These are phyloP conservation scores for Sesbania bispinosa DNA, from an alignment of 306 rosid species.

Conservation along the genomic window DNA sequence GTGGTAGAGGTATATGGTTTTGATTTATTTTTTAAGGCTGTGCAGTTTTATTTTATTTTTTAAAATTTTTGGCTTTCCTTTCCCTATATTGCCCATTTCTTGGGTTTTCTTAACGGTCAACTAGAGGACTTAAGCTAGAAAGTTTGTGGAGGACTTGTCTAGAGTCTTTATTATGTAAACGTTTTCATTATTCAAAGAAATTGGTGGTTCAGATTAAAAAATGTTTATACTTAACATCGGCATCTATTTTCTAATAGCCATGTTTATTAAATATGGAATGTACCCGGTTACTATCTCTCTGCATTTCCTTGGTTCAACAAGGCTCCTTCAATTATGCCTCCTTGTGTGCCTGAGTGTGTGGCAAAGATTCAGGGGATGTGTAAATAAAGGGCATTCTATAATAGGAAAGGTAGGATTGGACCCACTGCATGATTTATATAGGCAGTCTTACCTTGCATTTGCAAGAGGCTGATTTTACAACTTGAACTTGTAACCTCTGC, in stretches of 20 bases:
- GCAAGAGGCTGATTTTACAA: too few relatives aligned
- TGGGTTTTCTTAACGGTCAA: neutral
- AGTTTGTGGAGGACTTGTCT: neutral
- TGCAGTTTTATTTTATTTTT: neutral
- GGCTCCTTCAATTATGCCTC: neutral
- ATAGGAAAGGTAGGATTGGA: too few relatives aligned
- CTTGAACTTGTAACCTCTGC: too few relatives aligned
- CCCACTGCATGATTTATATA: neutral
- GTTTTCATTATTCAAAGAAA: neutral
- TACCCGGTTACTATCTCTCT: neutral
- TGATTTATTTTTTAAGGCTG: neutral
- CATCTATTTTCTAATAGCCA: neutral
- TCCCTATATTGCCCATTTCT: neutral
- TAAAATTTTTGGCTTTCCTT: neutral
- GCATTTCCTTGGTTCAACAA: neutral
- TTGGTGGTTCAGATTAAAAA: neutral
- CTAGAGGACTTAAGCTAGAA: neutral
- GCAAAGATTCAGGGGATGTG: too few relatives aligned
- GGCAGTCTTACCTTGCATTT: too few relatives aligned
- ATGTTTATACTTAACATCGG: neutral
- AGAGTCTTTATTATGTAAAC: neutral
- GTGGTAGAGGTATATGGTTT: neutral
- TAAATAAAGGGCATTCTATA: too few relatives aligned
- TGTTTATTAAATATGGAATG: neutral
- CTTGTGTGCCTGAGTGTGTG: neutral